phyloP scores from a whole-genome alignment of 495 filamentous ascomycete species.

The Penicillium parvum region DNA sequence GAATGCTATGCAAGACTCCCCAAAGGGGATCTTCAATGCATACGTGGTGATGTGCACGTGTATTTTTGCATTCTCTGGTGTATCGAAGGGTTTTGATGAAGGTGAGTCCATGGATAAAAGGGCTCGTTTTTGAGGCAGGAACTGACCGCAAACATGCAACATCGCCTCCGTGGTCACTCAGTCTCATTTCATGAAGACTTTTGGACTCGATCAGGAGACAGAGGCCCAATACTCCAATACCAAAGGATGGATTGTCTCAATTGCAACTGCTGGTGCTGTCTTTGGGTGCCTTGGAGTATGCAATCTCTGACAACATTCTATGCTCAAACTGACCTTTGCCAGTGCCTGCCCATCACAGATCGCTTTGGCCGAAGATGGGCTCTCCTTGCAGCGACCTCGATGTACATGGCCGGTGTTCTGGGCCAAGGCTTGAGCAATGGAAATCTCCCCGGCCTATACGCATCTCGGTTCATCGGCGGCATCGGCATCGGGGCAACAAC shows the following conservation, averaged over 20 bases:
- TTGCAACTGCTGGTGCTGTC: slow-evolving; percentile 53
- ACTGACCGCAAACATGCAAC: slow-evolving; percentile 5
- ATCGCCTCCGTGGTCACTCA: slow-evolving; percentile 22
- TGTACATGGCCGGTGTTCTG: slow-evolving; percentile 56
- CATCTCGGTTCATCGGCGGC: slow-evolving; percentile 49
- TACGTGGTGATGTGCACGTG: slow-evolving; percentile 18
- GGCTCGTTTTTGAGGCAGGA: neutral
- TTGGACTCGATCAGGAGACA: slow-evolving; percentile 51
- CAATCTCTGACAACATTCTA: no score
- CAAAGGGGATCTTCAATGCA: slow-evolving; percentile 17
- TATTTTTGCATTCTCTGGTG: slow-evolving; percentile 19
- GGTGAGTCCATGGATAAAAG: slow-evolving; percentile 5
- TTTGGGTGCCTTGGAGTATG: slow-evolving; percentile 24
- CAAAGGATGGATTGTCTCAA: slow-evolving; percentile 57
- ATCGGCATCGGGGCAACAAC: slow-evolving; percentile 57
- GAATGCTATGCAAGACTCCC: slow-evolving; percentile 22
- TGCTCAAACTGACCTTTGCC: neutral
- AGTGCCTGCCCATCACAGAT: slow-evolving; percentile 22
- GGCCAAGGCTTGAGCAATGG: slow-evolving; percentile 51
- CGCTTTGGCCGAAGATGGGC: slow-evolving; percentile 31
- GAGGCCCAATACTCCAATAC: slow-evolving; percentile 40
- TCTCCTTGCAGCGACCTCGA: slow-evolving; percentile 40
- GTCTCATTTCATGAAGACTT: slow-evolving; percentile 23
- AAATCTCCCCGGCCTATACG: slow-evolving; percentile 45
- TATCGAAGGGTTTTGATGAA: slow-evolving; percentile 23